Evolutionary conservation across 306 rosid species (phyloP), one percentile per base, ranked within the genome.

Genomic region (Purshia tridentata): DNA sequence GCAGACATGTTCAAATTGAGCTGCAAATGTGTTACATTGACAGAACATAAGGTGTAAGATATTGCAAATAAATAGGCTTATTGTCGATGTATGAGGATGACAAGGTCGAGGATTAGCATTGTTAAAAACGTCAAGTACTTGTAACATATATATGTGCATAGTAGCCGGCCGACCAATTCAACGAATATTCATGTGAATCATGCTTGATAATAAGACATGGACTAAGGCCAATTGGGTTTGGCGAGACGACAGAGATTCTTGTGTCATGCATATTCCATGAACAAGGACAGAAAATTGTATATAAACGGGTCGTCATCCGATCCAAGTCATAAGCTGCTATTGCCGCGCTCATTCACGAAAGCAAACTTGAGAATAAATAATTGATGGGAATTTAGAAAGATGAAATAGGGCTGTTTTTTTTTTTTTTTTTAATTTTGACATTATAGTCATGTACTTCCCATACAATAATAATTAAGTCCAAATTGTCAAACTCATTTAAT

Each of bases 101-200:
- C 64, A 70, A 37, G 73, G 0, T 42, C 74, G 42, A 70, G 54
- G 65, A 2, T 55, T 42, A 55, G 63, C 74, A 20, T 70, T 70
- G 74, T 70, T 20, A 20, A 12, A 70, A 13, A 70, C 65, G 74
- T 15, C 52, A 69, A 60, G 37, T 39, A 46, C 47, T 60, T 60
- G 14, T 37, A 14, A 39, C 41, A 6, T 52, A 6, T 13, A 0
- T 70, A 65, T 6, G 29, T 70, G 7, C 9, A 8, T 23, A 9
- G 65, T 14, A 4, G 54, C 74, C 65, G 74, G 74, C 74, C 3
- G 22, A 20, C 18, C 10, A 42, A 56, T 19, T 55, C 52, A 14
- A 54, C 37, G 54, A 42, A 70, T 70, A 42, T 54, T 54, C 64
- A 45, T 54, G 6, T 53, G 48, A 20, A 67, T 20, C 0, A 23